Conservation (phyloP, 192 early-diverging fungal species). For the Podila horticola region DNA sequence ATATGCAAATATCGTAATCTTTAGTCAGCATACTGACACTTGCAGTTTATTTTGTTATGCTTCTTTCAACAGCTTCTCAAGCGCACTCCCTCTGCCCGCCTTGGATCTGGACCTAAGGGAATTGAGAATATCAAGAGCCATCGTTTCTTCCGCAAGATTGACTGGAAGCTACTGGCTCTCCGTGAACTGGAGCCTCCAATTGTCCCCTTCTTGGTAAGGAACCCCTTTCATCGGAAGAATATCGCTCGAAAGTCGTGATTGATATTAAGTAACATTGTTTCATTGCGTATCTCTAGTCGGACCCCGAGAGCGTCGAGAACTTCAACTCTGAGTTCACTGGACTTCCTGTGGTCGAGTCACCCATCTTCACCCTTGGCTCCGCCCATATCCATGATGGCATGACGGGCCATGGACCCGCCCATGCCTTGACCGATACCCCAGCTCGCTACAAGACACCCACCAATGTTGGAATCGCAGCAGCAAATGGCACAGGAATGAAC, state of each 20-base stretch:
- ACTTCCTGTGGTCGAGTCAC: conserved; percentile 62
- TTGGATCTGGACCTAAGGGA: conserved; percentile 61
- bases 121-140: conserved; percentile 68
- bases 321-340: conserved; percentile 83
- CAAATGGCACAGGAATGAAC: neutral
- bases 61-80: conserved; percentile 57
- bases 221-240: no score
- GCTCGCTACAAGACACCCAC: conserved; percentile 26
- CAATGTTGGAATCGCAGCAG: neutral
- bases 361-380: conserved; percentile 33
- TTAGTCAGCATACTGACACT: neutral
- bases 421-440: conserved; percentile 33
- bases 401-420: neutral
- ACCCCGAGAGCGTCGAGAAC: conserved; percentile 77
- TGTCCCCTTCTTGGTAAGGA: conserved; percentile 64
- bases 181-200: conserved; percentile 75
- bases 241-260: no score
- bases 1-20: neutral
- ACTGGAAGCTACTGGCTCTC: conserved; percentile 70
- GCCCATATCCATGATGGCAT: conserved; percentile 10
- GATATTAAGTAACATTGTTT: neutral
- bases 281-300: conserved; percentile 19
- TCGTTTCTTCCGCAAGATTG: conserved; percentile 79
- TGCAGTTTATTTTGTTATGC: neutral
- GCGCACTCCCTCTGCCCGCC: conserved; percentile 60